Conservation (phyloP, 2,329 filamentous ascomycete genomes). For the Fusarium tuaranense region DNA sequence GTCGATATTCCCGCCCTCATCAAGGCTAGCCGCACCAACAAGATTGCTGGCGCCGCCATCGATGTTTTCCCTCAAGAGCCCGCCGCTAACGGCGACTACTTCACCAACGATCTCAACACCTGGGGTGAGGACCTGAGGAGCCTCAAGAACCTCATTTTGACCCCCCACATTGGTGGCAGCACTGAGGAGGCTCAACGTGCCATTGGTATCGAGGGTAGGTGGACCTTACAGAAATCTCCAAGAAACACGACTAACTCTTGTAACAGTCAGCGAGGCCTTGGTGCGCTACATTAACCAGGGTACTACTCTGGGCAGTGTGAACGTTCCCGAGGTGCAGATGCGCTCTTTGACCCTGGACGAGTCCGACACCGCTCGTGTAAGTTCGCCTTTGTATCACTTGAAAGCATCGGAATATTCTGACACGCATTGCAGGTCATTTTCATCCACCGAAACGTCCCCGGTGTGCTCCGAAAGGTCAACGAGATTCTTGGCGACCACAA, state of each 20-base stretch:
- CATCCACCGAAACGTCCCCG: constrained; percentile 96
- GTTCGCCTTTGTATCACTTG: constrained; percentile 8
- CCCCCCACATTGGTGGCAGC: constrained; percentile 96
- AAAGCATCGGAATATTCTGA: constrained; percentile 26
- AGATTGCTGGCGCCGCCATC: constrained; percentile 92
- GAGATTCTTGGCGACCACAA: constrained; percentile 95
- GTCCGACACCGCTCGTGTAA: constrained; percentile 84
- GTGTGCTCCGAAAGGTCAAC: constrained; percentile 95
- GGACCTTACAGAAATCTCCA: neutral
- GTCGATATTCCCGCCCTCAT: constrained; percentile 95
- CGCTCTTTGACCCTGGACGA: constrained; percentile 92
- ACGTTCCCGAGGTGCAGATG: constrained; percentile 94
- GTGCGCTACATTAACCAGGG: constrained; percentile 97
- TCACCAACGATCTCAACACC: constrained; percentile 82
- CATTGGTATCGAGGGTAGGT: constrained; percentile 85
- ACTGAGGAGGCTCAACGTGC: constrained; percentile 98
- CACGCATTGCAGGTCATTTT: constrained; percentile 76
- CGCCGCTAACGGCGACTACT: constrained; percentile 93
- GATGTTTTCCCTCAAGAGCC: constrained; percentile 97
- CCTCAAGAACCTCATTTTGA: constrained; percentile 93
- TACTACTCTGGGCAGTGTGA: constrained; percentile 90
- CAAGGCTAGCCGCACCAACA: constrained; percentile 85
- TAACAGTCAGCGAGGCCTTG: constrained; percentile 80
- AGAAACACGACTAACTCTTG: constrained; percentile 22
- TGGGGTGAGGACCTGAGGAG: constrained; percentile 89